Conservation (phyloP, 192 early-diverging fungal species). For the Diversispora epigaea region DNA sequence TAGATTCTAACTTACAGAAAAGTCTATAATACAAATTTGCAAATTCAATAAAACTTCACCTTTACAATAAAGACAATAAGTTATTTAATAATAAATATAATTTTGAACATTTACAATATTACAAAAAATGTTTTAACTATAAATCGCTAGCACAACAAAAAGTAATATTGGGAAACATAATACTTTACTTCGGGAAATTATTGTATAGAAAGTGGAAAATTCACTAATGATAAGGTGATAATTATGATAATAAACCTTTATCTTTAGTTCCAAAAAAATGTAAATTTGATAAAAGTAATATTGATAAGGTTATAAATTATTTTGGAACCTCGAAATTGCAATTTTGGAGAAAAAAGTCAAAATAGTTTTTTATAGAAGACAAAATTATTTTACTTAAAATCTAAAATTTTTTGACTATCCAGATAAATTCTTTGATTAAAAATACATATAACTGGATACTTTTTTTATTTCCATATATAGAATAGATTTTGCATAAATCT, state of each 20-base stretch:
- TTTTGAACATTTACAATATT: neutral
- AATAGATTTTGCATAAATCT: too few relatives aligned
- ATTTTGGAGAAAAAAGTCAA: too few relatives aligned
- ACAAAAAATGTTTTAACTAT: neutral
- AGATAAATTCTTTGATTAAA: too few relatives aligned
- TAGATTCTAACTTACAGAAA: neutral
- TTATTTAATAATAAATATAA: neutral
- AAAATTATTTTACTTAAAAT: too few relatives aligned
- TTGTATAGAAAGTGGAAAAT: neutral
- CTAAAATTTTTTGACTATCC: too few relatives aligned
- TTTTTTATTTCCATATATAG: too few relatives aligned
- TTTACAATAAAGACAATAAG: neutral
- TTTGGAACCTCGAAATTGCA: too few relatives aligned
- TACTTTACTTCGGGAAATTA: neutral
- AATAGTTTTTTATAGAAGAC: too few relatives aligned
- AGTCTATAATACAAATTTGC: neutral
- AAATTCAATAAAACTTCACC: neutral
- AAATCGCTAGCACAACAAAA: neutral
- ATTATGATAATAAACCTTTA: slow-evolving; percentile 1
- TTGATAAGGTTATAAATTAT: too few relatives aligned
- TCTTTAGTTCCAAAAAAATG: slow-evolving; percentile 10
- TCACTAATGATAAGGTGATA: neutral
- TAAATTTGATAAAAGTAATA: slow-evolving; percentile 4
- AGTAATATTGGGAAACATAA: neutral
- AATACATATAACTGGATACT: too few relatives aligned